Conservation (phyloP, 2,329 filamentous ascomycete species). For the Xylariaceae sp. region DNA sequence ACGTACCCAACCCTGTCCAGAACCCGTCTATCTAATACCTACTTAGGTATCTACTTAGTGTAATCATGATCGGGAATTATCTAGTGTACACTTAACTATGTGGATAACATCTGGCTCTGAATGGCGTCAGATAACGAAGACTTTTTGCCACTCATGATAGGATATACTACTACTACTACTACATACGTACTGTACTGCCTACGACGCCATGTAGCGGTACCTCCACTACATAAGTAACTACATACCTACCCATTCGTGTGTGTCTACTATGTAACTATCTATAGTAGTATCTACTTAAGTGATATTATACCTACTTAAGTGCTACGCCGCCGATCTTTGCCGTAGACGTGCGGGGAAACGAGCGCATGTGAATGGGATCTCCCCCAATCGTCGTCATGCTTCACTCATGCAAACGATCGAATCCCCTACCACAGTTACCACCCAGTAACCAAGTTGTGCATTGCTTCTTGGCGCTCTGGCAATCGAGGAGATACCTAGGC, state of each 20-base stretch:
- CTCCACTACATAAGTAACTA: too few species aligned
- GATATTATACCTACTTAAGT: conserved; percentile 1
- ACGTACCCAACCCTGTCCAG: not conserved
- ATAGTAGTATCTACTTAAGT: conserved; percentile 3
- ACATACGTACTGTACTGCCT: too few species aligned
- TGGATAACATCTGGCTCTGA: too few species aligned
- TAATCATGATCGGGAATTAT: too few species aligned
- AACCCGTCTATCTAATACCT: too few species aligned
- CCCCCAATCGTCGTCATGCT: conserved; percentile 11
- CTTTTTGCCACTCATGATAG: too few species aligned
- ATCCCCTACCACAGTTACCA: not conserved
- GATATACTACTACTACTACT: too few species aligned
- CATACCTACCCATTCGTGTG: too few species aligned
- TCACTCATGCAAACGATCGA: conserved; percentile 5
- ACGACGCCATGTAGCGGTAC: too few species aligned
- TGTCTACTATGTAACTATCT: not conserved
- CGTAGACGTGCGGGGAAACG: conserved; percentile 9
- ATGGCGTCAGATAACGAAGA: too few species aligned
- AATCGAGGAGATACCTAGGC: not conserved
- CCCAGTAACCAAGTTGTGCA: not conserved
- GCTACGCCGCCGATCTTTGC: conserved; percentile 17
- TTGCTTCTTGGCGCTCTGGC: not conserved
- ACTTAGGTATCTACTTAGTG: too few species aligned
- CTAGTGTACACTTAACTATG: too few species aligned
- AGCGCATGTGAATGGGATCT: conserved; percentile 11